Base-by-base conservation (phyloP, 306 rosid genomes). In the Pyrus communis region DNA sequence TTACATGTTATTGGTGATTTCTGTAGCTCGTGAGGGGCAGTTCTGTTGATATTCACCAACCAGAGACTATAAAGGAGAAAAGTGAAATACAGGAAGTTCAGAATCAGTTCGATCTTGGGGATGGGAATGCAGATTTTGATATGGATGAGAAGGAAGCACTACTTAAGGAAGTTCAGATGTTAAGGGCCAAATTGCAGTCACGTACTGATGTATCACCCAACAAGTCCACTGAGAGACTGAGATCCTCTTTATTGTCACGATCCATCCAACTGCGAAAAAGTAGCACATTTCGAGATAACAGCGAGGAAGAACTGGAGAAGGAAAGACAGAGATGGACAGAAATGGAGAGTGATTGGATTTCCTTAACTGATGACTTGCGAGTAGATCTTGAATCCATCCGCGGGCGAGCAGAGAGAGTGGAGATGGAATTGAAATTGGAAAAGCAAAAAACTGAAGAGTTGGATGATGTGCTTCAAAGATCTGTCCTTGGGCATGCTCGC, bases 271-370 rank as follows among this genome's bases (percentile, higher is more conserved):
- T 88, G 54, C 84, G 78, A 65, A 92, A 86, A 87, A 95, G 88
- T 43, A 77, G 81, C 71, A 70, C 80, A 42, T 80, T 64, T 73
- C 85, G 54, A 51, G 84, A 78, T 69, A 77, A 58, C 76, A 80
- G 79, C 6, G 82, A 79, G 51, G 97, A 90, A 76, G 99, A 95
- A 68, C 86, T 89, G 28, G 93, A 91, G 77, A 84, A 57, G 69
- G 99, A 95, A 86, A 86, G 97, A 81, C 71, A 92, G 77, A 87
- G 90, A 78, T 95, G 99, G 99, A 90, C 91, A 23, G 97, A 95
- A 86, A 91, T 95, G 97, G 99, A 95, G 85, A 90, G 99, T 52
- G 97, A 95, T 61, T 90, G 99, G 99, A 95, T 95, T 78, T 92
- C 93, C 63, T 85, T 95, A 46, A 95, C 99, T 30, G 99, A 95